Percentiles rank a stretch among this genome's conserved stretches.
Evolutionary conservation across 352 stramenopile species (phyloP).

Genomic region (Phytophthora citrophthora): DNA sequence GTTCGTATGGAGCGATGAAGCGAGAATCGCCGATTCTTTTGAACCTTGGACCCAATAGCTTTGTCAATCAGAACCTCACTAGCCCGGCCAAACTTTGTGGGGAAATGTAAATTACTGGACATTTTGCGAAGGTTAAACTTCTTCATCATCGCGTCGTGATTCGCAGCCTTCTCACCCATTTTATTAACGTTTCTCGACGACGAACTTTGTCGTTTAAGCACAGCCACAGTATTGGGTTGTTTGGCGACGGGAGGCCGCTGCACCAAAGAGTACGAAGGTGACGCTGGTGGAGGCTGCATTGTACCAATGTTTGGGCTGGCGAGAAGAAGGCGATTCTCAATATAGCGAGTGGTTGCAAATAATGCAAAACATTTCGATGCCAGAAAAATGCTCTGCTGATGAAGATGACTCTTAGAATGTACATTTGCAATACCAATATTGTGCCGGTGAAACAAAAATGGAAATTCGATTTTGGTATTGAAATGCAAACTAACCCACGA

Average conservation of each 20-base stretch:
- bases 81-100: background rate
- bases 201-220: background rate
- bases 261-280: too few relatives aligned
- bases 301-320: too few relatives aligned
- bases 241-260: background rate
- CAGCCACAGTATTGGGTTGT: background rate
- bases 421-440: too few relatives aligned
- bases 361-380: too few relatives aligned
- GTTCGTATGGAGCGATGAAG: conserved; percentile 2
- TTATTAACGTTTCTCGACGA: conserved; percentile 7
- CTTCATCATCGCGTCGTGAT: conserved; percentile 18
- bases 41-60: background rate
- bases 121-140: conserved; percentile 27
- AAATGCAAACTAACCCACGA: too few relatives aligned
- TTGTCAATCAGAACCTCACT: conserved; percentile 20
- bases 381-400: too few relatives aligned
- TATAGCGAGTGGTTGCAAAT: too few relatives aligned
- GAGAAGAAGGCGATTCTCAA: too few relatives aligned
- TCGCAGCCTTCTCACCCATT: conserved; percentile 2
- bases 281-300: too few relatives aligned
- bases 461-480: too few relatives aligned
- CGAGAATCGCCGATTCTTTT: conserved; percentile 1
- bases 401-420: too few relatives aligned
- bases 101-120: conserved; percentile 1
- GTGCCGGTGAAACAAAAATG: too few relatives aligned